These are phyloP conservation scores for Akanthomyces dipterigenus DNA, from an alignment of 2,329 filamentous ascomycete species.

Conservation along the genomic window DNA sequence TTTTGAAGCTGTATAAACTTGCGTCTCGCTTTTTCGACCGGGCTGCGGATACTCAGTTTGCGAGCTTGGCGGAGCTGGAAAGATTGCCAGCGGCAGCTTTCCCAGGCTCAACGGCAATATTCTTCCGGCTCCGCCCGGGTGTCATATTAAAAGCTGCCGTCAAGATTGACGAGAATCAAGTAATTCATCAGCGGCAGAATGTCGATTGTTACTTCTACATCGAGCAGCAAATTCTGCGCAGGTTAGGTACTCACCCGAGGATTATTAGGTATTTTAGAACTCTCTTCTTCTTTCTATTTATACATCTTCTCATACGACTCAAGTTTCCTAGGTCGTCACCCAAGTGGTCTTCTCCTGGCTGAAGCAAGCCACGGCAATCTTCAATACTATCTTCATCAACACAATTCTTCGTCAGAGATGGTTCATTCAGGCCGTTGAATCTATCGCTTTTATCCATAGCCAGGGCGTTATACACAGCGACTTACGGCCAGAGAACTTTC, in stretches of 20 bases:
- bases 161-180: conserved; percentile 5
- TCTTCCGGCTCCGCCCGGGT: conserved; percentile 12
- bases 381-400: conserved; percentile 13
- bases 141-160: conserved; percentile 13
- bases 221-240: conserved; percentile 12
- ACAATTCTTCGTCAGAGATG: conserved; percentile 16
- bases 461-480: conserved; percentile 27
- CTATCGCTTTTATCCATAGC: conserved; percentile 23
- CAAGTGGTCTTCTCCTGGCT: conserved; percentile 13
- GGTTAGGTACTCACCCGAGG: conserved; percentile 12
- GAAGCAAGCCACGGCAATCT: conserved; percentile 17
- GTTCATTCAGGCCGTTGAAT: conserved; percentile 24
- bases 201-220: conserved; percentile 9
- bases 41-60: background rate
- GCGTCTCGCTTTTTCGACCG: background rate
- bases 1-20: background rate
- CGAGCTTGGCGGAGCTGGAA: conserved; percentile 4
- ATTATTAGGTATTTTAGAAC: conserved; percentile 8
- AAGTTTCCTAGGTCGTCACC: conserved; percentile 4
- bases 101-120: conserved; percentile 14
- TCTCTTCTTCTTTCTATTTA: background rate
- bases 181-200: conserved; percentile 8
- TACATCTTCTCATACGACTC: background rate
- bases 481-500: conserved; percentile 26
- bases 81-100: conserved; percentile 11